A percentile compares a stretch with the other conserved stretches of the same genome.
These are phyloP conservation scores for Sutorius eximius DNA, from an alignment of 1,284 basidiomycete genomes.

Conservation along the genomic window DNA sequence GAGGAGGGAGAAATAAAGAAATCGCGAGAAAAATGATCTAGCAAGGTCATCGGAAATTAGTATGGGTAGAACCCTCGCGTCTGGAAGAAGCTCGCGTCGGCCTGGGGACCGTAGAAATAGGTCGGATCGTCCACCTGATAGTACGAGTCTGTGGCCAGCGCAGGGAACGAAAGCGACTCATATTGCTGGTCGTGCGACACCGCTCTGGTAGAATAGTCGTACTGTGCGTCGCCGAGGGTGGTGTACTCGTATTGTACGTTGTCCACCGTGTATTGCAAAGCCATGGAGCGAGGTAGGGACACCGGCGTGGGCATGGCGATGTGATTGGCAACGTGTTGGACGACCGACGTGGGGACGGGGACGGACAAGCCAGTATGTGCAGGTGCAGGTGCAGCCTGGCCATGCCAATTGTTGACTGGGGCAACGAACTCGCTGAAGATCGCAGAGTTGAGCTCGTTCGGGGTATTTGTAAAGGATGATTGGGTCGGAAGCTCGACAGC, in stretches of 20 bases:
- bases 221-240: not conserved
- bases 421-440: not conserved
- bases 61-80: not conserved
- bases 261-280: not conserved
- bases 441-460: not conserved
- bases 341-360: too few species aligned
- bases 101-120: not conserved
- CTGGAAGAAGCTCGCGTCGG: not conserved
- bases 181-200: not conserved
- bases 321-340: not conserved
- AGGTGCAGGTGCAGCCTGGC: not conserved
- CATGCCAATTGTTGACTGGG: not conserved
- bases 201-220: not conserved
- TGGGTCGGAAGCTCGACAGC: not conserved
- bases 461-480: not conserved
- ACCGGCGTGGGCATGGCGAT: not conserved
- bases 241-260: not conserved
- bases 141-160: not conserved
- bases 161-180: not conserved
- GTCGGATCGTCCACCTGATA: not conserved
- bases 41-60: not conserved
- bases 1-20: not conserved
- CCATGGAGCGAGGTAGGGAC: not conserved
- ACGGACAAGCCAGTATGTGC: not conserved
- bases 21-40: not conserved